Base-by-base conservation (phyloP, 2,329 filamentous ascomycete genomes). In the Chalara sp. region DNA sequence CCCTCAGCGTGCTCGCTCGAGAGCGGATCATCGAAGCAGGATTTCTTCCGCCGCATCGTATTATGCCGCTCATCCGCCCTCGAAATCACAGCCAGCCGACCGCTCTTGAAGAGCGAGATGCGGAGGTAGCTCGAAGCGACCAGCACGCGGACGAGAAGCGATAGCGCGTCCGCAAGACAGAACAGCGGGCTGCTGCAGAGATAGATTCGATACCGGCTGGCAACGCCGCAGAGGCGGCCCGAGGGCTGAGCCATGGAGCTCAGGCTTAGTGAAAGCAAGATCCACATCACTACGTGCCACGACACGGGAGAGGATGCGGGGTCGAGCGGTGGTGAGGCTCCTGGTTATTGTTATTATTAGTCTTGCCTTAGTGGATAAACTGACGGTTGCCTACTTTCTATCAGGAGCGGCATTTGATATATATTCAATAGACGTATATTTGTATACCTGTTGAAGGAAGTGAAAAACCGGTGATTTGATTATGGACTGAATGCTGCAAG, bases 171-270 rank as follows among this genome's bases (percentile, higher is more conserved):
- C 4, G 43, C 37, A 6, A 50, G 4, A 39, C 54, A 54, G 33
- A 55, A 35, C 13, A 57, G 37, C 2, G 58, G 58, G 2, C 51
- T 56, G 31, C 51, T 53, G 33, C 50, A 48, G 6, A 58, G 43
- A 30, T 56, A 51, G 13, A 51, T 48, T 6, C 53, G 43, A 40
- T 56, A 56, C 29, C 48, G 35, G 6, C 41, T 37, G 28, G 55
- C 33, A 7, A 53, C 13, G 4, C 53, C 52, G 21, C 50, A 51
- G 3, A 58, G 37, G 11, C 35, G 41, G 10, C 53, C 46, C 5
- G 52, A 51, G 2, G 56, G 53, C 40, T 58, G 54, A 11, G 56
- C 50, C 54, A 61, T 61, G 31, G 56, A 49, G 39, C 56, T 59
- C 7, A 58, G 46, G 7, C 52, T 56, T 4, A 61, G 47, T 12